phyloP scores from a whole-genome alignment of 768 basidiomycete species.

The Boletus rex-veris region DNA sequence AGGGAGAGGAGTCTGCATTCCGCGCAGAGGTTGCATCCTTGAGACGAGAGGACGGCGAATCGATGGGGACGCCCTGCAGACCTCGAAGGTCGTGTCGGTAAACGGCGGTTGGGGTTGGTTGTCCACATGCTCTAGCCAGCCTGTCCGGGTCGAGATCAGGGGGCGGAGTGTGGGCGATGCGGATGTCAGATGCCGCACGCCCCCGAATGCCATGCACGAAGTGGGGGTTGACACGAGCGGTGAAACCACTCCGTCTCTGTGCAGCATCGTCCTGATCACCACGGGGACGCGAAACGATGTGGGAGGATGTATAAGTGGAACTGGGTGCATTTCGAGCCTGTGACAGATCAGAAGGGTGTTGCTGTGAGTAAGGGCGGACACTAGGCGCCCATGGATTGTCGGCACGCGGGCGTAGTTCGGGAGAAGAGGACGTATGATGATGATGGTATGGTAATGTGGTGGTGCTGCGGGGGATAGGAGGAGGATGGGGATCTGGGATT shows the following conservation, averaged over 20 bases:
- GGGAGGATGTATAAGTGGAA: slow-evolving; percentile 7
- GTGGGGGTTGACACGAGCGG: slow-evolving; percentile 10
- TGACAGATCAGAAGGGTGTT: slow-evolving; percentile 7
- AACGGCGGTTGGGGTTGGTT: slow-evolving; percentile 3
- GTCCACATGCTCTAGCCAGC: slow-evolving; percentile 29
- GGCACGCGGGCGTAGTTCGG: slow-evolving; percentile 17
- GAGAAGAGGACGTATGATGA: slow-evolving; percentile 25
- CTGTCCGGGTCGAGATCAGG: slow-evolving; percentile 30
- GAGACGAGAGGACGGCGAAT: background rate
- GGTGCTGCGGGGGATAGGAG: slow-evolving; percentile 9
- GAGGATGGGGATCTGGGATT: background rate
- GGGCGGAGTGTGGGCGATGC: slow-evolving; percentile 18
- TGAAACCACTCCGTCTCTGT: slow-evolving; percentile 15
- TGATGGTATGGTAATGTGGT: slow-evolving; percentile 11
- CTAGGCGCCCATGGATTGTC: slow-evolving; percentile 26
- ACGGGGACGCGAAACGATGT: slow-evolving; percentile 11
- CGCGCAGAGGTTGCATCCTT: background rate
- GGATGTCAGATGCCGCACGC: slow-evolving; percentile 22
- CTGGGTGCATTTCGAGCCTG: background rate
- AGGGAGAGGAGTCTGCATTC: background rate
- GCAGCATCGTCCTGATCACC: slow-evolving; percentile 6
- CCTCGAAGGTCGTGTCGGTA: slow-evolving; percentile 10
- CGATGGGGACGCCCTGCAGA: background rate
- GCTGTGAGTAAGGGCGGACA: slow-evolving; percentile 12
- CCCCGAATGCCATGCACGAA: slow-evolving; percentile 14